Evolutionary conservation across 768 basidiomycete species (phyloP), one percentile per base, ranked within the genome.

Genomic region (Phylloporus rhodoxanthus): DNA sequence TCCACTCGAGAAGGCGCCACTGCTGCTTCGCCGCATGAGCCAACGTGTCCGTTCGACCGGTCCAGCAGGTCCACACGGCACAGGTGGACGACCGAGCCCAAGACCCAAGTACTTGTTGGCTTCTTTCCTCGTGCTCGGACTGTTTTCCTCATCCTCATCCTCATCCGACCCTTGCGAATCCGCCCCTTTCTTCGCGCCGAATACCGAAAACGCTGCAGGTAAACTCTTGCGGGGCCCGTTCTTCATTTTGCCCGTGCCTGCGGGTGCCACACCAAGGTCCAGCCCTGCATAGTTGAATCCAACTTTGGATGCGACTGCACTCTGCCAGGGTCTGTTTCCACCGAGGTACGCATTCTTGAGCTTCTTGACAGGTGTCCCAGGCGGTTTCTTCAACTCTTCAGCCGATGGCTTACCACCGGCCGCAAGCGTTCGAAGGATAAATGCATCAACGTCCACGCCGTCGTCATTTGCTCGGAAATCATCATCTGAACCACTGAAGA

Each of bases 321-420:
- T 89, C 64, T 88, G 87, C 87, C 87, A 90, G 4, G 84, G 85
- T 9, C 87, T 73, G 43, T 80, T 77, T 51, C 73, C 73, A 25
- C 73, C 71, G 30, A 84, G 68, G 59, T 78, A 73, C 34, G 76
- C 74, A 19, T 79, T 81, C 67, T 83, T 83, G 50, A 74, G 65
- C 60, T 75, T 81, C 74, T 91, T 91, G n/a, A 88, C 85, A 1
- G 88, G 88, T 13, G 88, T 91, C 0, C 85, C 87, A 1, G 88
- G 88, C 6, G 80, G 78, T 48, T 75, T 82, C 73, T 87, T 89
- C 15, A 63, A 61, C 50, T 68, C 65, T 30, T 67, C 65, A 43
- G 65, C 57, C 26, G 72, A 67, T 3, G 72, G 72, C 52, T 81
- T 84, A 13, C 76, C 72, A 10, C 79, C 80, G 3, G 77, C 74